These are phyloP conservation scores for Effrenium voratum DNA, from an alignment of 73 alveolate genomes.

Conservation along the genomic window DNA sequence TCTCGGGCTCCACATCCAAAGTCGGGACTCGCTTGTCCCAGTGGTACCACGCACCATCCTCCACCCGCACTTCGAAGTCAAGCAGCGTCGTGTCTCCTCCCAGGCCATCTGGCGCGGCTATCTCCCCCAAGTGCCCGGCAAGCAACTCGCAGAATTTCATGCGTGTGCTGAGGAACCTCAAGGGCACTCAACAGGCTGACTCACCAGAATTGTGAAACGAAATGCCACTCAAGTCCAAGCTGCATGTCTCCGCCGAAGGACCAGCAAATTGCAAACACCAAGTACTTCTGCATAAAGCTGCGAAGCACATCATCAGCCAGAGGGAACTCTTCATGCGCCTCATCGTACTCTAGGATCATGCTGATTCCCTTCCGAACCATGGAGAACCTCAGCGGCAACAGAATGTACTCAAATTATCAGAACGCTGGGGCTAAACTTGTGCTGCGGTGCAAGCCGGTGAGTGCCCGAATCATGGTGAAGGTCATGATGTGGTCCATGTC, in stretches of 20 bases:
- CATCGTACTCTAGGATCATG: constrained; percentile 98
- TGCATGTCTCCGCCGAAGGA: constrained; percentile 84
- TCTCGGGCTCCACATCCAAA: constrained; percentile 97
- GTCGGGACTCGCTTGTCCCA: constrained; percentile 99
- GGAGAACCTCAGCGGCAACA: constrained; percentile 96
- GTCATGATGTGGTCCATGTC: constrained; percentile 99
- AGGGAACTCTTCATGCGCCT: constrained; percentile 98
- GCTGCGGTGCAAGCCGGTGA: constrained; percentile 96
- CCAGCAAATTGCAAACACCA: constrained; percentile 91
- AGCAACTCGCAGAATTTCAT: constrained; percentile 92
- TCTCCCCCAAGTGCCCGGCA: constrained; percentile 71
- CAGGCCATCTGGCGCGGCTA: constrained; percentile 77
- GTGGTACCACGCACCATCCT: constrained; percentile 98
- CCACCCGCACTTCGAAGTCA: constrained; percentile 96
- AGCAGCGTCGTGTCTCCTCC: constrained; percentile 89
- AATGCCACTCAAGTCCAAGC: background rate
- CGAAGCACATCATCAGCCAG: constrained; percentile 94
- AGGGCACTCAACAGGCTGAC: background rate
- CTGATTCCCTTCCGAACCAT: constrained; percentile 98
- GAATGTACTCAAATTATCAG: background rate
- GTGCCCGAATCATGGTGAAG: constrained; percentile 98
- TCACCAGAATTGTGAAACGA: background rate
- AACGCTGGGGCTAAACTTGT: background rate
- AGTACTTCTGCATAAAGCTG: constrained; percentile 90
- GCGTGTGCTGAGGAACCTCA: constrained; percentile 64